Conservation (phyloP, 208 protist genomes). For the Crithidia sp. region DNA sequence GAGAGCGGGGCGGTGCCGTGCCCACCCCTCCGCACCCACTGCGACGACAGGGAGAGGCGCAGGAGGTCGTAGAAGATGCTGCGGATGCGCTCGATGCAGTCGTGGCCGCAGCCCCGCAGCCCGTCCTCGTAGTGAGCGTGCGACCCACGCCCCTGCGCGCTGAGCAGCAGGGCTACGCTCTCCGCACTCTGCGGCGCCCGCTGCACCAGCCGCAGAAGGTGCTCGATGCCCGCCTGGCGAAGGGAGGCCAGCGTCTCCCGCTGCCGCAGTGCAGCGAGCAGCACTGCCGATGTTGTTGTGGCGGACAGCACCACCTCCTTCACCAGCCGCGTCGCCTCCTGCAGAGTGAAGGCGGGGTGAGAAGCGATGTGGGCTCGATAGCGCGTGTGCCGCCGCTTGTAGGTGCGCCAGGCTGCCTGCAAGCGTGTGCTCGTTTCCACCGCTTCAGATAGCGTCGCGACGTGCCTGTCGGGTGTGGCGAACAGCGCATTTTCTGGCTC, state of each 20-base stretch:
- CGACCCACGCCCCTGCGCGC: constrained; percentile 26
- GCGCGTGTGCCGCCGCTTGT: constrained; percentile 27
- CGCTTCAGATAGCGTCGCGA: no score
- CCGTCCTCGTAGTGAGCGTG: constrained; percentile 40
- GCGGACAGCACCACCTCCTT: constrained; percentile 28
- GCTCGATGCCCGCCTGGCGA: constrained; percentile 43
- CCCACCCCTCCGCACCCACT: not conserved
- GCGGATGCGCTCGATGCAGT: constrained; percentile 19
- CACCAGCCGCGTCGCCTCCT: constrained; percentile 35
- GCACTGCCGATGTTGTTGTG: constrained; percentile 10
- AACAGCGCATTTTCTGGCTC: constrained; percentile 26
- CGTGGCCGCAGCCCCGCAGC: constrained; percentile 20
- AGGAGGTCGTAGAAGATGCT: constrained; percentile 23
- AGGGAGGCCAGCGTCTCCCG: constrained; percentile 42
- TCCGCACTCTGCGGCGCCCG: constrained; percentile 41
- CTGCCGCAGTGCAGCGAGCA: constrained; percentile 33
- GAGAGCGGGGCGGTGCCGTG: not conserved
- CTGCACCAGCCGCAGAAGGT: constrained; percentile 29
- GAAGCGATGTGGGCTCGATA: constrained; percentile 26
- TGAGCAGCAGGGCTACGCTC: constrained; percentile 40
- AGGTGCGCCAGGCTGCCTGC: constrained; percentile 6
- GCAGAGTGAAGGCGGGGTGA: constrained; percentile 30
- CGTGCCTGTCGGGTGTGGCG: not conserved
- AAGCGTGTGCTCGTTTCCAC: no score
- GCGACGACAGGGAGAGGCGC: constrained; percentile 2